Evolutionary conservation across 805 yeast species (phyloP), one percentile per base, ranked within the genome.

Genomic region (Hanseniaspora vineae): DNA sequence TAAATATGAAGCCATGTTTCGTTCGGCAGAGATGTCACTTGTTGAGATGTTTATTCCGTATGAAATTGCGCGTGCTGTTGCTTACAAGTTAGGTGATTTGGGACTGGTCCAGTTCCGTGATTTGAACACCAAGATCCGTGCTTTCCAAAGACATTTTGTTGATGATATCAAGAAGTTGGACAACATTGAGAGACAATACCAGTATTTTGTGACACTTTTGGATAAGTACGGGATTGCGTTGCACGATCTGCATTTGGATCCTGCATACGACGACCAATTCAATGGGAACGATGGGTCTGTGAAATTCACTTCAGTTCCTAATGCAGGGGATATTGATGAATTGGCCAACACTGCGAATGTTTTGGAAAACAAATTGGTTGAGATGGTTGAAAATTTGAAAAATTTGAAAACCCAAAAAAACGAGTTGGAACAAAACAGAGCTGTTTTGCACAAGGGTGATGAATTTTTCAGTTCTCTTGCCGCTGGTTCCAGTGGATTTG

Each of bases 21-120:
- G 96, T 73, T 89, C 97, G 49, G 97, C 97, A 81, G 95, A 85
- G 59, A 94, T 92, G 97, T 78, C 95, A 44, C 76, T 89, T 57
- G 84, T 90, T 46, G 96, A 92, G 69, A 72, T 92, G 55, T 90
- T 86, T 64, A 78, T 92, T 50, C 90, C 97, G 9, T 80, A 85
- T 29, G 99, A 92, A 66, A 81, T 84, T 42, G 78, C 95, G 8
- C 72, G 97, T 52, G 95, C 88, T 50, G 78, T 87, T 37, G 81
- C 88, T n/a, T 77, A 86, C 49, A 77, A 85, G 29, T 69, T 92
- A 35, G 99, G 98, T 4, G 87, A 85, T 54, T 70, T 86, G 61
- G 94, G 95, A 23, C 69, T 78, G 51, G 76, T 92, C 29, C 96
- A 94, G 59, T 87, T 92, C 64, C 72, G 95, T 46, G 98, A 92